Conservation (phyloP, 2,329 filamentous ascomycete genomes). For the Incumbomyces delicatus region DNA sequence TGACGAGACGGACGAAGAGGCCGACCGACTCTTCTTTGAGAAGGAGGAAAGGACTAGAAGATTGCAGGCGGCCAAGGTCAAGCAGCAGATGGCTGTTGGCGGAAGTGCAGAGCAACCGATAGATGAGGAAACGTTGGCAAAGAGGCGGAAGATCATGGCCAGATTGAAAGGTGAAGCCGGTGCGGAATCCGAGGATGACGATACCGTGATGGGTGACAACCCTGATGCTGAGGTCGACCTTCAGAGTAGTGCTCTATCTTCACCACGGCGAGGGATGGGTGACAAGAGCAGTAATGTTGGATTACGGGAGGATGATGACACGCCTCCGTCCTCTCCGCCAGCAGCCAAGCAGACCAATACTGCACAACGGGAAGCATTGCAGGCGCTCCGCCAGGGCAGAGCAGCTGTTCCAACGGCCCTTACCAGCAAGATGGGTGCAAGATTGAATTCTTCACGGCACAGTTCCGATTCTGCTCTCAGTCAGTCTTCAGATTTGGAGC, state of each 20-base stretch:
- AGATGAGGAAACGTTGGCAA: neutral
- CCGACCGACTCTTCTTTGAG: conserved; percentile 65
- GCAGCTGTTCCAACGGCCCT: neutral
- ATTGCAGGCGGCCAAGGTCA: conserved; percentile 42
- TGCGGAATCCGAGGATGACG: conserved; percentile 12
- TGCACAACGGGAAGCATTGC: conserved; percentile 1
- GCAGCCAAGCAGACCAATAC: conserved; percentile 5
- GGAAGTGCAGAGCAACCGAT: neutral
- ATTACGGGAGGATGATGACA: conserved; percentile 22
- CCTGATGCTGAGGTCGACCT: conserved; percentile 4
- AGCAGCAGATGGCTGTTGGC: conserved; percentile 33
- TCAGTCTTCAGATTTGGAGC: neutral
- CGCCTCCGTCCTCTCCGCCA: conserved; percentile 20
- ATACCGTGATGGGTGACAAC: conserved; percentile 11
- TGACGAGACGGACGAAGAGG: conserved; percentile 76
- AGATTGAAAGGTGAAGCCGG: conserved; percentile 13
- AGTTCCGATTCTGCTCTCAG: neutral
- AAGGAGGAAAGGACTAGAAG: conserved; percentile 60
- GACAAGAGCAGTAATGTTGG: conserved; percentile 2
- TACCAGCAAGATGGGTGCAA: neutral
- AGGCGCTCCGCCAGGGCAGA: conserved; percentile 9
- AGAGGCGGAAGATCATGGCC: conserved; percentile 8
- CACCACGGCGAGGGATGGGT: neutral
- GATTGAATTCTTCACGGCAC: neutral
- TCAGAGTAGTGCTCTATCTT: neutral